Evolutionary conservation across 1,284 basidiomycete species (phyloP).

Genomic region (Mycena sp.): DNA sequence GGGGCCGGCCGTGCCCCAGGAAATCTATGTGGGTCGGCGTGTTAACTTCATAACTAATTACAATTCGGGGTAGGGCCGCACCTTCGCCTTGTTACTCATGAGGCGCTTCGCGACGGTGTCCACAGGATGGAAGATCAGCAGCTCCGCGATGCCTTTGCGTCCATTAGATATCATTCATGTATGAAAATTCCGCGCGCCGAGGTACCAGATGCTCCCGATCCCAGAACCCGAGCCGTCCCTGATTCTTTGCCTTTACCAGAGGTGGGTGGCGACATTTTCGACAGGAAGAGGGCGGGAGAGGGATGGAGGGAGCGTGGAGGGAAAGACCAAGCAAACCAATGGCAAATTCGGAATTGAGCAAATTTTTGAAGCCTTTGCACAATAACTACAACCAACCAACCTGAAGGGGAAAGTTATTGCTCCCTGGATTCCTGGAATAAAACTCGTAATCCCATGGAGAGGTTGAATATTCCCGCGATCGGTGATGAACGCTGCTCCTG

Average conservation of each 20-base stretch:
- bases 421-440: no score
- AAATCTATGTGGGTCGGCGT: constrained; percentile 56
- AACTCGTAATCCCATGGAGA: no score
- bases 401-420: no score
- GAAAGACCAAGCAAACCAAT: constrained; percentile 2
- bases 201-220: constrained; percentile 91
- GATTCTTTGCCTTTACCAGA: constrained; percentile 84
- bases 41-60: background rate
- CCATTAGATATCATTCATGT: background rate
- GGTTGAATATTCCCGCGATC: no score
- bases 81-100: constrained; percentile 96
- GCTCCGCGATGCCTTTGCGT: constrained; percentile 86
- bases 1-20: constrained; percentile 66
- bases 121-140: constrained; percentile 91
- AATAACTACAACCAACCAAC: background rate
- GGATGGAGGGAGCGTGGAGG: background rate
- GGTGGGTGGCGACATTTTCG: constrained; percentile 68
- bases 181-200: constrained; percentile 12
- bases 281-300: constrained; percentile 18
- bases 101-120: constrained; percentile 97
- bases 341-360: constrained; percentile 16
- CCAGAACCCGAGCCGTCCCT: constrained; percentile 89
- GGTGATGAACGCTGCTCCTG: no score
- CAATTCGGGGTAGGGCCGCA: constrained; percentile 35
- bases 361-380: constrained; percentile 6